A percentile compares a stretch with the other conserved stretches of the same genome.
phyloP scores from a whole-genome alignment of 176 grass and related monocot species.

The Tillandsia fasciculata region DNA sequence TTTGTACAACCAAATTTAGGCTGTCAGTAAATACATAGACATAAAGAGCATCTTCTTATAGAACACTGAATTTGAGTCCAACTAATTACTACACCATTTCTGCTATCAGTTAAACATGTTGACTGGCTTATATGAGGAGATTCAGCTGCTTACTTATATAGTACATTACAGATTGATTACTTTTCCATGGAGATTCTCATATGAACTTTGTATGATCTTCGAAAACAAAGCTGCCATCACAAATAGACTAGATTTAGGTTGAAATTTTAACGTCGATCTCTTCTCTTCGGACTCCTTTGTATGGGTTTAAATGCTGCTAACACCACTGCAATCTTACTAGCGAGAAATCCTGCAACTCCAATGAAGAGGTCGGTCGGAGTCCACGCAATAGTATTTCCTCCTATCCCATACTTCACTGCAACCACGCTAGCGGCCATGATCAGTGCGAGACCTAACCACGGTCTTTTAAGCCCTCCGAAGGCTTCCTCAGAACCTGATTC shows the following conservation, averaged over 20 bases:
- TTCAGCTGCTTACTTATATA: too few species aligned
- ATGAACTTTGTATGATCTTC: not conserved
- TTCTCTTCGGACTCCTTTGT: conserved; percentile 38
- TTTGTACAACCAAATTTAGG: too few species aligned
- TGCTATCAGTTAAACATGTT: too few species aligned
- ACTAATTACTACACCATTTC: too few species aligned
- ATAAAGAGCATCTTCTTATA: too few species aligned
- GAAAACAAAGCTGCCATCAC: not conserved
- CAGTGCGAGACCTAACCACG: conserved; percentile 58
- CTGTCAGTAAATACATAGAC: too few species aligned
- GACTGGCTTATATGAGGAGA: too few species aligned
- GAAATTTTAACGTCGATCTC: conserved; percentile 8
- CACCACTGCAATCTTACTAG: conserved; percentile 54
- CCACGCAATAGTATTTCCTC: conserved; percentile 33
- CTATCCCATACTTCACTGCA: conserved; percentile 45
- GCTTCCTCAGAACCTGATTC: conserved; percentile 27
- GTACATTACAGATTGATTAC: too few species aligned
- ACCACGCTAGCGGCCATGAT: conserved; percentile 34
- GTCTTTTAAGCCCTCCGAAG: conserved; percentile 40
- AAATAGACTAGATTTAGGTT: not conserved
- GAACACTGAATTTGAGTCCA: too few species aligned
- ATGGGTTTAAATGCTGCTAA: conserved; percentile 78
- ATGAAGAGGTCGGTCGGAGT: conserved; percentile 50
- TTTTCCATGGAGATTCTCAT: too few species aligned
- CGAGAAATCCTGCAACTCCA: conserved; percentile 53